Base-by-base conservation (phyloP, 148 eudicot species). In the Rhododendron henanense region DNA sequence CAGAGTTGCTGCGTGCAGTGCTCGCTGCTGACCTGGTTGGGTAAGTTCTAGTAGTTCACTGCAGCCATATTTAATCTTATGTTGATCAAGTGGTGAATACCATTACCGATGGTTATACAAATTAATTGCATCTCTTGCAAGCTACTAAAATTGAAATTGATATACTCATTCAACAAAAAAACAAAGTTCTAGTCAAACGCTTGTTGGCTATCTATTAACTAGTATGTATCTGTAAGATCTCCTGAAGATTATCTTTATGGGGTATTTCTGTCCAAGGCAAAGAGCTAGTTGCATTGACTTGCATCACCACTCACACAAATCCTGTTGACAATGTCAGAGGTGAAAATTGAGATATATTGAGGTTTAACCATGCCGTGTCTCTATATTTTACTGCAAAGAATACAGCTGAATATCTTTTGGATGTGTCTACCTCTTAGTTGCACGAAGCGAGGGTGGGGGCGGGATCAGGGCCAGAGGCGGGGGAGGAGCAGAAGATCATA, bases 1-100 rank as follows among this genome's bases (percentile, higher is more conserved):
- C 95, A 31, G 97, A 96, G 83, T 86, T 96, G 84, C 91, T 96
- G 59, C 90, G 90, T 67, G 95, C 97, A 84, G 96, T 94, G 84
- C 96, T 94, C 84, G 92, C 92, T 85, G 96, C 98, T 86, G 98
- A 96, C 89, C 86, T 96, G 90, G 96, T 96, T 75, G 98, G 98
- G 98, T 96, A 89, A 88, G 92, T 83, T 83, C 84, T 57, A 25
- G 25, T 45, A 44, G 85, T 41, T 83, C 44, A 9, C 45, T 55
- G 25, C 55, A 41, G 1, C 53, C 65, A 28, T 83, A 65, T 37
- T 82, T 59, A 11, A 4, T 61, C 74, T 82, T 35, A 5, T 81
- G 61, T 41, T 67, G 33, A 82, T 57, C n/a, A 28, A 7, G 11
- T 35, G 47, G 28, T 81, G 41, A 53, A 55, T 81, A 35, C 10